phyloP scores from a whole-genome alignment of 257 asterid species.

The Solanum bulbocastanum region DNA sequence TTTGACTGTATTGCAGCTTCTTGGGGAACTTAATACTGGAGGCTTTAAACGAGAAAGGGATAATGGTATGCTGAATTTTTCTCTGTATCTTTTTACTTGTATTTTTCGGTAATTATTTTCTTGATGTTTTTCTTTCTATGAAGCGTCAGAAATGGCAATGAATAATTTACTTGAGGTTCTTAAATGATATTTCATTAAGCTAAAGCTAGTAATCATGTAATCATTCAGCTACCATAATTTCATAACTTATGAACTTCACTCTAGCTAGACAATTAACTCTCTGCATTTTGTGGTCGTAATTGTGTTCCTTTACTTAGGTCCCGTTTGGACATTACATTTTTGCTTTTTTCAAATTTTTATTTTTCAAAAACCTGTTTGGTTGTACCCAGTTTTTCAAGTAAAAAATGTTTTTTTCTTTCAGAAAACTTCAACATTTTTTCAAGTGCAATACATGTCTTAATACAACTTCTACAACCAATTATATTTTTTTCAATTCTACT shows the following conservation, averaged over 20 bases:
- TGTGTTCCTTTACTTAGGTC: background rate
- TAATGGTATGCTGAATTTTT: conserved; percentile 28
- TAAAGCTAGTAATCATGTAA: background rate
- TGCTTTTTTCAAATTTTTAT: background rate
- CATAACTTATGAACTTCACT: background rate
- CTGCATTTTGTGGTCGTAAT: background rate
- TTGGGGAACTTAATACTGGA: conserved; percentile 72
- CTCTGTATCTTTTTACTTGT: background rate
- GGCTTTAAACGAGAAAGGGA: conserved; percentile 36
- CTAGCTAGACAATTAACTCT: background rate
- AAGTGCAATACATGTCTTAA: background rate
- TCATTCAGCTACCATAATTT: background rate
- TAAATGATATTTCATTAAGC: background rate
- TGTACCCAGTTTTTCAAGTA: background rate
- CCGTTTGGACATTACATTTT: background rate
- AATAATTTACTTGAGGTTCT: background rate
- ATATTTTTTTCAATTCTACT: background rate
- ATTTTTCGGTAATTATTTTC: background rate
- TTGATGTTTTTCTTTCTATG: background rate
- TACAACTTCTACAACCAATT: background rate
- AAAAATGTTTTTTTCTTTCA: background rate
- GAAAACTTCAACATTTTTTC: background rate
- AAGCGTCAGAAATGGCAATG: background rate
- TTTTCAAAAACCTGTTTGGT: background rate
- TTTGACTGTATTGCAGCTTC: conserved; percentile 43